Evolutionary conservation across 441 rosid genomes (phyloP).

Genomic region (Adansonia madagascariensis): DNA sequence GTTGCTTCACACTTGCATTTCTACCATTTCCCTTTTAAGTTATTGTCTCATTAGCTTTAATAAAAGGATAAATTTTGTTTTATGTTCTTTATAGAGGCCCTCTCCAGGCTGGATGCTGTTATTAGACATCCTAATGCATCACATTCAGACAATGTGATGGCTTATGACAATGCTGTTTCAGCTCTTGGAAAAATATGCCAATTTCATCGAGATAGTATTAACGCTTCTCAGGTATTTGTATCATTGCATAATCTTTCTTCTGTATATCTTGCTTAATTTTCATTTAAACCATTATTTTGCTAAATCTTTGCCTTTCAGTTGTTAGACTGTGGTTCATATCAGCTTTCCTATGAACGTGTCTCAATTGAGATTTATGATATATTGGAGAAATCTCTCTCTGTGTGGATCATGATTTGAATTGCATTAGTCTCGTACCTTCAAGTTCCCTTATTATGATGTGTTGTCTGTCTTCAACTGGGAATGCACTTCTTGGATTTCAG

Average conservation of each 20-base stretch:
- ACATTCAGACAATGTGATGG: slow-evolving; percentile 54
- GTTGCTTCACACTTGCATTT: slow-evolving; percentile 34
- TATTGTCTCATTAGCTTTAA: slow-evolving; percentile 15
- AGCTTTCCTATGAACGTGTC: not conserved
- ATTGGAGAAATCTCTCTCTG: slow-evolving; percentile 2
- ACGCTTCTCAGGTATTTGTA: slow-evolving; percentile 52
- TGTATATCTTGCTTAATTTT: not conserved
- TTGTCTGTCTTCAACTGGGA: not conserved
- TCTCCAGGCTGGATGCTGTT: slow-evolving; percentile 52
- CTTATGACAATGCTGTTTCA: slow-evolving; percentile 69
- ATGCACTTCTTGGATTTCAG: not conserved
- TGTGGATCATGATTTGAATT: not conserved
- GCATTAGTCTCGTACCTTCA: not conserved
- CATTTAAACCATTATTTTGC: not conserved
- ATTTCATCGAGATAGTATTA: slow-evolving; percentile 52
- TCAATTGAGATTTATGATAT: slow-evolving; percentile 20
- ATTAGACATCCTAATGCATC: slow-evolving; percentile 52
- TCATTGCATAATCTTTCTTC: not conserved
- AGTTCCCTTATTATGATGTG: not conserved
- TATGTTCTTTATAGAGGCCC: slow-evolving; percentile 50
- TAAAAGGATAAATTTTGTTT: not conserved
- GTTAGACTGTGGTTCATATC: not conserved
- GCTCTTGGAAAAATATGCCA: slow-evolving; percentile 71
- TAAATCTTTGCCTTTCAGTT: slow-evolving; percentile 1
- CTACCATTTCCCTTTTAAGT: slow-evolving; percentile 17